Percentiles rank a stretch among this genome's conserved stretches.
phyloP scores from a whole-genome alignment of 2,329 filamentous ascomycete genomes.

The Bertia moriformis region DNA sequence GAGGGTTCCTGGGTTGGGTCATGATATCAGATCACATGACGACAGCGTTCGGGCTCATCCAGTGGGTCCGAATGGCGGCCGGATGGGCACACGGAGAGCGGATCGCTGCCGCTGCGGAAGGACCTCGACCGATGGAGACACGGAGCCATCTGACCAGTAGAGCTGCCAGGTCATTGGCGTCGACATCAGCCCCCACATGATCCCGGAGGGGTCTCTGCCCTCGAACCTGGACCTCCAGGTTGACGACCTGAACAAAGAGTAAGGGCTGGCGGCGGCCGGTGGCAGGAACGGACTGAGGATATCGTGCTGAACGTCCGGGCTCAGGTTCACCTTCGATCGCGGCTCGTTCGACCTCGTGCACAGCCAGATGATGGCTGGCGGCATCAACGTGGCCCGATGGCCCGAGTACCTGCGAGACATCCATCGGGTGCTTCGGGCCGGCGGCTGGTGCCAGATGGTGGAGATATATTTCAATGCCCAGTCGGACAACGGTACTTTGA shows the following conservation, averaged over 20 bases:
- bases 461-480: constrained; percentile 77
- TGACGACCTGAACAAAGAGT: constrained; percentile 57
- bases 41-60: background rate
- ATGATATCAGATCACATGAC: background rate
- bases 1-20: background rate
- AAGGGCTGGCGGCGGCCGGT: constrained; percentile 8
- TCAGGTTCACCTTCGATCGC: constrained; percentile 49
- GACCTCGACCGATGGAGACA: no score
- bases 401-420: constrained; percentile 63
- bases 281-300: no score
- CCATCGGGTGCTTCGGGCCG: constrained; percentile 52
- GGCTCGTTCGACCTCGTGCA: constrained; percentile 74
- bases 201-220: constrained; percentile 42
- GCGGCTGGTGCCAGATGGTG: constrained; percentile 79
- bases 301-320: background rate
- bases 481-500: constrained; percentile 69
- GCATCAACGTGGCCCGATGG: constrained; percentile 64
- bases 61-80: background rate
- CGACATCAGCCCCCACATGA: constrained; percentile 58
- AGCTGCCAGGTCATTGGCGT: constrained; percentile 63
- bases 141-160: no score
- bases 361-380: constrained; percentile 57
- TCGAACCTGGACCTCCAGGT: constrained; percentile 58
- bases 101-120: no score
- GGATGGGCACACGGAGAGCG: no score